A percentile compares a stretch with the other conserved stretches of the same genome.
Evolutionary conservation across 306 rosid species (phyloP).

Genomic region (Dryas alaskensis): DNA sequence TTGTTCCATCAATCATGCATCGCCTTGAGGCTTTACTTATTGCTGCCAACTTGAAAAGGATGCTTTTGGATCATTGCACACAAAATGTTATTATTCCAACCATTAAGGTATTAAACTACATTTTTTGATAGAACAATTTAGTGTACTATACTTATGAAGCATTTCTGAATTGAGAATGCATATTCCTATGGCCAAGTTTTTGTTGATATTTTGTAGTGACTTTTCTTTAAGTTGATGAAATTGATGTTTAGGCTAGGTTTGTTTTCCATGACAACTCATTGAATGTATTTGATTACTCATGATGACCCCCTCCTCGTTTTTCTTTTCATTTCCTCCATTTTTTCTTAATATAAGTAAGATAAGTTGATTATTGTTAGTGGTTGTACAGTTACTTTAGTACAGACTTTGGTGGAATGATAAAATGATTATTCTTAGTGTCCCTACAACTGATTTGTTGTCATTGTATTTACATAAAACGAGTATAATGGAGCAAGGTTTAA

Average conservation of each 20-base stretch:
- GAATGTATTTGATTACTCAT: too few relatives aligned
- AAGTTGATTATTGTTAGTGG: background rate
- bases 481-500: conserved; percentile 3
- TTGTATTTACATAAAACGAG: background rate
- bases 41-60: conserved; percentile 59
- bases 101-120: conserved; percentile 42
- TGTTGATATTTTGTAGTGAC: too few relatives aligned
- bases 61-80: conserved; percentile 53
- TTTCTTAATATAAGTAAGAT: background rate
- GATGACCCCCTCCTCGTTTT: background rate
- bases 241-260: too few relatives aligned
- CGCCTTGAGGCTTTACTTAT: conserved; percentile 60
- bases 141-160: background rate
- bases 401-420: too few relatives aligned
- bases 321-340: background rate
- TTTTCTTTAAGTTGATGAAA: too few relatives aligned
- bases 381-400: background rate
- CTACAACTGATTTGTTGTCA: too few relatives aligned
- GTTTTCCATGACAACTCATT: too few relatives aligned
- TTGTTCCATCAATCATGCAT: conserved; percentile 78
- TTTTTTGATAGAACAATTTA: background rate
- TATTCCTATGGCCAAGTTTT: background rate
- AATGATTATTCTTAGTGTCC: too few relatives aligned
- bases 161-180: background rate
- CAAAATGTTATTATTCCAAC: conserved; percentile 50